Evolutionary conservation across 257 asterid species (phyloP).

Genomic region (Salvia miltiorrhiza): DNA sequence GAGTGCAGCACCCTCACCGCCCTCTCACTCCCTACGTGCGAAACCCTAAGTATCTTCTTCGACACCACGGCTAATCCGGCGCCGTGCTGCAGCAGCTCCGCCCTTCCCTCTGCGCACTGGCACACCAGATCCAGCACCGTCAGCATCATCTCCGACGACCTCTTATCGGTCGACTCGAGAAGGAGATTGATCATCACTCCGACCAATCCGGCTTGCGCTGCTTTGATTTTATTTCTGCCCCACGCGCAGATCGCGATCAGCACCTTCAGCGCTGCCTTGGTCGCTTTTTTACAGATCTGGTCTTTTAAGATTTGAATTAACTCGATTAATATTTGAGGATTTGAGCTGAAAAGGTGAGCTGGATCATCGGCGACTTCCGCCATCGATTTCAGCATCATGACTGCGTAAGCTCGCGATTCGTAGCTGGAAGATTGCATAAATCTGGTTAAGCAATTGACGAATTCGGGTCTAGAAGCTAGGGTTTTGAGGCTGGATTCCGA

Average conservation of each 20-base stretch:
- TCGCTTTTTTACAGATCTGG: conserved; percentile 45
- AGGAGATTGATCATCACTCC: conserved; percentile 44
- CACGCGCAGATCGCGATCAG: conserved; percentile 34
- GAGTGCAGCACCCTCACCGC: not conserved
- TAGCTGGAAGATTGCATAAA: conserved; percentile 52
- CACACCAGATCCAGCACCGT: too few relatives aligned
- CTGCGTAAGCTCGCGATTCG: conserved; percentile 60
- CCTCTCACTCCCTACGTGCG: too few relatives aligned
- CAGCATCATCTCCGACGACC: conserved; percentile 9
- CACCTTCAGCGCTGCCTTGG: conserved; percentile 48
- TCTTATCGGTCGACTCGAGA: conserved; percentile 45
- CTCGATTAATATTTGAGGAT: conserved; percentile 38
- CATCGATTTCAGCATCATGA: conserved; percentile 49
- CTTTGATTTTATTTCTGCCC: conserved; percentile 56
- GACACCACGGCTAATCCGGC: too few relatives aligned
- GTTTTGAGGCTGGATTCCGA: conserved; percentile 52
- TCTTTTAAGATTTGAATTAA: conserved; percentile 43
- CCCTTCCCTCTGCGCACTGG: too few relatives aligned
- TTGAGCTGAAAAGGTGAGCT: conserved; percentile 15
- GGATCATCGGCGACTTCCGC: conserved; percentile 41
- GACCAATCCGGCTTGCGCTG: conserved; percentile 53
- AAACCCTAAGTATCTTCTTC: too few relatives aligned
- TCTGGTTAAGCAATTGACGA: conserved; percentile 40
- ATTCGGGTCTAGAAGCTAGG: conserved; percentile 19
- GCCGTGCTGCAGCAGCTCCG: too few relatives aligned